These are phyloP conservation scores for Chaetomiaceae sp. DNA, from an alignment of 2,329 filamentous ascomycete genomes.

Conservation along the genomic window DNA sequence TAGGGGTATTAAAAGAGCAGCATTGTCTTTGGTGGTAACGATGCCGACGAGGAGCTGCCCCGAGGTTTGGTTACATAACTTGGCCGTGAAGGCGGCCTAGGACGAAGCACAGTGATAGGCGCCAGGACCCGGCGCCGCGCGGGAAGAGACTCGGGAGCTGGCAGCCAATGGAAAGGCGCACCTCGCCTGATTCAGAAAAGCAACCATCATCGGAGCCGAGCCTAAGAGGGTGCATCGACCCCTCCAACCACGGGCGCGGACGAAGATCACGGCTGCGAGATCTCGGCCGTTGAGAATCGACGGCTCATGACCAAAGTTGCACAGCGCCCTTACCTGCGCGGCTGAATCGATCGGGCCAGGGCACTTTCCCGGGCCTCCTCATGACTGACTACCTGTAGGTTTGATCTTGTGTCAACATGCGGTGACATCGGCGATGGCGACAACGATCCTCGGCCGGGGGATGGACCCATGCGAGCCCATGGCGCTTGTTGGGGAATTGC, in stretches of 20 bases:
- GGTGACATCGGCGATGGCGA: constrained; percentile 3
- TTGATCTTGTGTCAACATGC: background rate
- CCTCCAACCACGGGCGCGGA: background rate
- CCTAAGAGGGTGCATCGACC: background rate
- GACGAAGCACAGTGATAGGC: no score
- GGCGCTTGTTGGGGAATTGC: background rate
- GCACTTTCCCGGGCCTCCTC: background rate
- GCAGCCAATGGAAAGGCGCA: constrained; percentile 3
- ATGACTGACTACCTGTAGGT: no score
- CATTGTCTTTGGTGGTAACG: no score
- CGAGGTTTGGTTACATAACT: no score
- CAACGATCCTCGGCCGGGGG: background rate
- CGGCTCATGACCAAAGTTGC: background rate
- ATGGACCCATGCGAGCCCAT: background rate
- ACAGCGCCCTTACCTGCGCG: background rate
- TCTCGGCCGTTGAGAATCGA: constrained; percentile 12
- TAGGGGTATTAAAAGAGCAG: no score
- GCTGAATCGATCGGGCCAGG: background rate
- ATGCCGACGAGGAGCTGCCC: no score
- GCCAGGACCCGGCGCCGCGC: background rate
- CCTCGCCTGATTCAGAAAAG: background rate
- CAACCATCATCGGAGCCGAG: background rate
- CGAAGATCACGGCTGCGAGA: constrained; percentile 2
- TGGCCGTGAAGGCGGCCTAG: no score
- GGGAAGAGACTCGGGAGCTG: constrained; percentile 1